Conservation (phyloP, 1,284 basidiomycete genomes). For the Ganoderma lingzhi region DNA sequence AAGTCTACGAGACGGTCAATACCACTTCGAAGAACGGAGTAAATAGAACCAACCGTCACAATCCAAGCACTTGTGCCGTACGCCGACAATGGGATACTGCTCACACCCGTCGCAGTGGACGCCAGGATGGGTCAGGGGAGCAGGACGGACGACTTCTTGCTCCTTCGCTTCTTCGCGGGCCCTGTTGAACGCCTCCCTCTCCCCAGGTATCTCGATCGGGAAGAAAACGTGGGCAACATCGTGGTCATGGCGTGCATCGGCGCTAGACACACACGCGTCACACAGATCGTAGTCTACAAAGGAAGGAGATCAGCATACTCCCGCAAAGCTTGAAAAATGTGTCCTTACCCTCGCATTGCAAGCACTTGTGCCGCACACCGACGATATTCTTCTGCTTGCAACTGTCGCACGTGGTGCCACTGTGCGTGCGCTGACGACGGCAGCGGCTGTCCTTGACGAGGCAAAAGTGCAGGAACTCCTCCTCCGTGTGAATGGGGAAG, state of each 20-base stretch:
- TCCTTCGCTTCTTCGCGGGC: slow-evolving; percentile 55
- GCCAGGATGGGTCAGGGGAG: slow-evolving; percentile 13
- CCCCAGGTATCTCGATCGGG: slow-evolving; percentile 64
- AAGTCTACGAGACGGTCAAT: slow-evolving; percentile 52
- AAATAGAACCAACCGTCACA: slow-evolving; percentile 51
- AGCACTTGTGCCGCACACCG: slow-evolving; percentile 75
- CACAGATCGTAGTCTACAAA: slow-evolving; percentile 68
- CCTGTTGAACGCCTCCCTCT: slow-evolving; percentile 29
- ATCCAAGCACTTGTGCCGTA: slow-evolving; percentile 64
- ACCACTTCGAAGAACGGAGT: neutral
- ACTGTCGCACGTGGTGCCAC: slow-evolving; percentile 61
- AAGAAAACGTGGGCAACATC: slow-evolving; percentile 64
- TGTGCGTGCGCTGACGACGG: slow-evolving; percentile 38
- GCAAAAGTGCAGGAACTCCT: slow-evolving; percentile 36
- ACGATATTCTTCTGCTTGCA: slow-evolving; percentile 57
- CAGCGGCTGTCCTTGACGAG: slow-evolving; percentile 27
- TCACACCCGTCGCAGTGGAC: slow-evolving; percentile 73
- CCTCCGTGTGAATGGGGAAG: slow-evolving; percentile 67
- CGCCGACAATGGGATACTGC: slow-evolving; percentile 59
- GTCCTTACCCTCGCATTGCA: slow-evolving; percentile 66
- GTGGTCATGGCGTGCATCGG: slow-evolving; percentile 28
- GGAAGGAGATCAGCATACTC: neutral
- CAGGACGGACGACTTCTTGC: neutral
- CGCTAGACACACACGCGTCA: slow-evolving; percentile 54
- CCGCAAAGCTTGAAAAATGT: too few species aligned